Percentiles rank a stretch among this genome's conserved stretches.
phyloP scores from a whole-genome alignment of 2,329 filamentous ascomycete genomes.

The Epichloe brachyelytri region DNA sequence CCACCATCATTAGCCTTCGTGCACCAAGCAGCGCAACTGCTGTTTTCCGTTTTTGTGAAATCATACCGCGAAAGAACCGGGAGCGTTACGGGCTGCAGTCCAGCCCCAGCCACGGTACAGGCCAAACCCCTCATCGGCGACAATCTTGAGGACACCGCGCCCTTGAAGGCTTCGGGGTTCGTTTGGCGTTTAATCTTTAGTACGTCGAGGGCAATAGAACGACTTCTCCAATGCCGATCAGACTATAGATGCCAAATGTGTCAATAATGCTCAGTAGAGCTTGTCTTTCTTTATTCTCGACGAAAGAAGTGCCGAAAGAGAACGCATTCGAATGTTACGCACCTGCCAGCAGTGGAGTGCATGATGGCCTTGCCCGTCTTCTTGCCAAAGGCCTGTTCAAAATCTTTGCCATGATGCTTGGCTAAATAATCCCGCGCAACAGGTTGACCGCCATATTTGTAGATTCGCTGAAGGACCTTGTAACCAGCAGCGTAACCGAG shows the following conservation, averaged over 20 bases:
- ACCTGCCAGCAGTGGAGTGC: slow-evolving; percentile 92
- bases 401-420: slow-evolving; percentile 65
- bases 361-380: slow-evolving; percentile 97
- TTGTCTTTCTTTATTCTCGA: too few relatives aligned
- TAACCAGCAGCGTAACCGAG: slow-evolving; percentile 96
- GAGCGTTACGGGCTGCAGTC: slow-evolving; percentile 94
- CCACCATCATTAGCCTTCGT: not conserved
- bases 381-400: slow-evolving; percentile 84
- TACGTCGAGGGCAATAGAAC: slow-evolving; percentile 90
- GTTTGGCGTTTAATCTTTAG: slow-evolving; percentile 99
- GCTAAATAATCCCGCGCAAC: slow-evolving; percentile 83
- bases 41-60: not conserved
- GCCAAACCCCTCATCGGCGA: slow-evolving; percentile 87
- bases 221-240: slow-evolving; percentile 97
- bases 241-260: slow-evolving; percentile 30
- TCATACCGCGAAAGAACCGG: slow-evolving; percentile 87
- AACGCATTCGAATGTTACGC: slow-evolving; percentile 12
- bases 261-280: not conserved
- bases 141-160: slow-evolving; percentile 77
- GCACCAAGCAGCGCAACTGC: not conserved
- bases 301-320: not conserved
- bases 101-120: slow-evolving; percentile 94
- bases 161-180: slow-evolving; percentile 95
- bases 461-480: slow-evolving; percentile 92
- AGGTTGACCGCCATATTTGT: slow-evolving; percentile 97